Evolutionary conservation across 2,329 filamentous ascomycete species (phyloP).

Genomic region (Calonectria honghensis): DNA sequence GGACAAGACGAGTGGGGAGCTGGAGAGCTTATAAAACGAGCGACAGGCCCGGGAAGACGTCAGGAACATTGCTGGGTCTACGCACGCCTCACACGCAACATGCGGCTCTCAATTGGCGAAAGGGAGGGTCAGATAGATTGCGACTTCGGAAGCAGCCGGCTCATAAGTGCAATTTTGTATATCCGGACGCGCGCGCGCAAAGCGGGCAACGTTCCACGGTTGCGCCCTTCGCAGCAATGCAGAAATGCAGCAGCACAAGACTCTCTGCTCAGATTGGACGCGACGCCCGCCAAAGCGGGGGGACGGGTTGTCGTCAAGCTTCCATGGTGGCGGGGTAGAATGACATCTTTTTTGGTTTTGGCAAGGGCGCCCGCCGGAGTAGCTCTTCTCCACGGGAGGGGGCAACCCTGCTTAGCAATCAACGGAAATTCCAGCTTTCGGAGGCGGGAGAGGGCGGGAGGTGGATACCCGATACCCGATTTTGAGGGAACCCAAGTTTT

Average conservation of each 20-base stretch:
- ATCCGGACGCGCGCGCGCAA: slow-evolving; percentile 11
- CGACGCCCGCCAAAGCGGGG: slow-evolving; percentile 27
- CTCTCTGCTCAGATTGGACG: not conserved
- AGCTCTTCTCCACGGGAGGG: slow-evolving; percentile 21
- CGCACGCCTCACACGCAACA: not conserved
- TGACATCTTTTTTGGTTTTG: slow-evolving; percentile 7
- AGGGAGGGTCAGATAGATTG: not conserved
- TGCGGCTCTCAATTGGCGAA: slow-evolving; percentile 20
- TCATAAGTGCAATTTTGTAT: slow-evolving; percentile 9
- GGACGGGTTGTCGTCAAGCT: slow-evolving; percentile 7
- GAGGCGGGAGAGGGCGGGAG: slow-evolving; percentile 14
- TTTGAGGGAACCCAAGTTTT: slow-evolving; percentile 1
- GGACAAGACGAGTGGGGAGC: slow-evolving; percentile 11
- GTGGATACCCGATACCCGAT: slow-evolving; percentile 26
- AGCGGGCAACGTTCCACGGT: not conserved
- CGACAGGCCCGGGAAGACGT: slow-evolving; percentile 30
- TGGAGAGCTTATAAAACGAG: slow-evolving; percentile 45
- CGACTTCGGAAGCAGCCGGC: slow-evolving; percentile 33
- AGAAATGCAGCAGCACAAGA: not conserved
- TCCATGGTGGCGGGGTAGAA: slow-evolving; percentile 55
- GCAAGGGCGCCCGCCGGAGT: not conserved
- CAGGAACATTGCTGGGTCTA: not conserved
- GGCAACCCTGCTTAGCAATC: slow-evolving; percentile 33
- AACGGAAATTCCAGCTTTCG: slow-evolving; percentile 12
- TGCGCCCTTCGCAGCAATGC: not conserved